Conservation (phyloP, 305 asterid genomes). For the Fraxinus velutina region DNA sequence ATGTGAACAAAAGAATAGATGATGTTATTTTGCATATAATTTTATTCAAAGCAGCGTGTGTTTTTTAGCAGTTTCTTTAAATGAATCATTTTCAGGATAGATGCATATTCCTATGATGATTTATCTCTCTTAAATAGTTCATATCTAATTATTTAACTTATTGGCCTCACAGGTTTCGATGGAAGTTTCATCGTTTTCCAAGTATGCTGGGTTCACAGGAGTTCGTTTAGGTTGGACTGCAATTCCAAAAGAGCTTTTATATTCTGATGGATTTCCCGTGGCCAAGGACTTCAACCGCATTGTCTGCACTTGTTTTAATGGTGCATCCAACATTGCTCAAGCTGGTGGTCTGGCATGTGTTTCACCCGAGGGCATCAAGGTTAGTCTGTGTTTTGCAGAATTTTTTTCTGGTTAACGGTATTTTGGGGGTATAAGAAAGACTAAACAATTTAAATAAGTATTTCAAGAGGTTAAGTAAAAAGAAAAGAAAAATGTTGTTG, state of each 20-base stretch:
- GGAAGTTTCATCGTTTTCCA: conserved; percentile 93
- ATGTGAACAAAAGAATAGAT: not conserved
- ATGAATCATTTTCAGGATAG: not conserved
- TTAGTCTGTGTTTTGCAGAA: conserved; percentile 23
- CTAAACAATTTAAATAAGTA: not conserved
- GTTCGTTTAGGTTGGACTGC: conserved; percentile 99
- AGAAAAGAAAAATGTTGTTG: not conserved
- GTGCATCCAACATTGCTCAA: conserved; percentile 97
- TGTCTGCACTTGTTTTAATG: conserved; percentile 86
- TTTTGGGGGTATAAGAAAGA: not conserved
- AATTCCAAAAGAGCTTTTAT: conserved; percentile 75
- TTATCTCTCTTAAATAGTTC: not conserved
- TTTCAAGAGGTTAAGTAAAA: not conserved
- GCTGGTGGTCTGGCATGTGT: conserved; percentile 92
- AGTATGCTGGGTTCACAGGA: conserved; percentile 95
- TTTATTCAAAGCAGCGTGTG: not conserved
- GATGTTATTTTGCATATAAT: not conserved
- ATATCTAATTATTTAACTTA: not conserved
- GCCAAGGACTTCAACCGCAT: conserved; percentile 95
- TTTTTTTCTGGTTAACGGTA: not conserved
- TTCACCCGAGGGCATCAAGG: conserved; percentile 84
- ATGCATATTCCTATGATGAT: not conserved
- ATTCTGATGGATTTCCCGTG: conserved; percentile 86
- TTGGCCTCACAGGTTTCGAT: conserved; percentile 74
- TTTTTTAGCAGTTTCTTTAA: not conserved